Base-by-base conservation (phyloP, 1,139 yeast genomes). In the Kazachstania sp. region DNA sequence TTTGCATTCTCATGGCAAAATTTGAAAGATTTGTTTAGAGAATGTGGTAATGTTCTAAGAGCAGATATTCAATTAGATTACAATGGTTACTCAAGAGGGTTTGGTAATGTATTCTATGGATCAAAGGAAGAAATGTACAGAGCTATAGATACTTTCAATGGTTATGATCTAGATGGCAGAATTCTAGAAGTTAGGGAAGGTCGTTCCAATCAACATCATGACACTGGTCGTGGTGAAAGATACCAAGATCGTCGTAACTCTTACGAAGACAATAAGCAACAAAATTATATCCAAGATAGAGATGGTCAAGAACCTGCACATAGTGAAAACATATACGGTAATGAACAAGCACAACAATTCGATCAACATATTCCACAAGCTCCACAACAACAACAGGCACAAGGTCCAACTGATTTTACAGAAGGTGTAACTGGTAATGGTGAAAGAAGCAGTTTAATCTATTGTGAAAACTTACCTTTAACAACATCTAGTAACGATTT, bases 401-500 rank as follows among this genome's bases (percentile, higher is more conserved):
- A 7, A 34, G 39, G 44, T 7, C 16, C 26, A 4, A 34, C 44
- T 4, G 5, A 26, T 8, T 54, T 56, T 39, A 52, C 58, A 11
- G 59, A 55, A 18, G 57, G 58, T 46, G 54, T 58, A 15, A 48
- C 43, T 23, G 60, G 57, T 41, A 64, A 63, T 44, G 97, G 96
- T 19, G 79, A 73, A 43, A 75, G 77, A 41, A 77, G 79, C 45
- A 79, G 75, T 49, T 77, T 81, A 19, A 78, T 90, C 40, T 84
- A 69, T 61, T 90, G 85, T 39, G 75, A 75, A 46, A 92, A 90
- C 68, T 72, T 92, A 62, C 97, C 97, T 32, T 87, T 80, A 75
- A 84, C 90, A 43, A 90, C 97, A 23, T 79, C 88, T 39, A 81
- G 82, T 57, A 83, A 83, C 50, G 97, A 92, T 66, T 75, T 92